Evolutionary conservation across 208 protist genomes (phyloP).

Genomic region (Acanthamoeba royreba): DNA sequence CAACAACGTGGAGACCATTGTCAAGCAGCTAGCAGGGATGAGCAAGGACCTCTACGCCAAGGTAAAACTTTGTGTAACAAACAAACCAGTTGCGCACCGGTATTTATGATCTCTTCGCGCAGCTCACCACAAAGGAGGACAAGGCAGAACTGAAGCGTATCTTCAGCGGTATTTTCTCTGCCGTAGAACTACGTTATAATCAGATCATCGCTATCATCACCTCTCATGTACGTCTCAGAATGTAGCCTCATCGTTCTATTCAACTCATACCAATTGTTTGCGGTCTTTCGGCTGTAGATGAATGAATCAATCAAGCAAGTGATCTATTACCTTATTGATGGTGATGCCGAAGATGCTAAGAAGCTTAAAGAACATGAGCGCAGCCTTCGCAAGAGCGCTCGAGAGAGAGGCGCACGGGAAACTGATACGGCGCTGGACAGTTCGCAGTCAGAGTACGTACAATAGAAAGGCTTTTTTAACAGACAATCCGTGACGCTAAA

Average conservation of each 20-base stretch:
- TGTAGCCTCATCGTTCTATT: too few relatives aligned
- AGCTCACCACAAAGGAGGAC: neutral
- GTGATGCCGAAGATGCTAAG: neutral
- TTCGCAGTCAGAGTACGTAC: neutral
- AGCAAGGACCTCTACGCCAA: neutral
- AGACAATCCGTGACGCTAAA: too few relatives aligned
- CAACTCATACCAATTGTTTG: neutral
- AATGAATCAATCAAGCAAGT: slow-evolving; percentile 24
- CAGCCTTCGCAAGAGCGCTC: neutral
- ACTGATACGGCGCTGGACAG: too few relatives aligned
- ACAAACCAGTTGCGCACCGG: too few relatives aligned
- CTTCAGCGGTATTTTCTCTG: neutral
- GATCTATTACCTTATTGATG: slow-evolving; percentile 11
- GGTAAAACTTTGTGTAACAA: too few relatives aligned
- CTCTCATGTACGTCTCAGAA: slow-evolving; percentile 8
- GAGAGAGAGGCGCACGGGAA: too few relatives aligned
- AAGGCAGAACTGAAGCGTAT: neutral
- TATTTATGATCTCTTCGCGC: neutral
- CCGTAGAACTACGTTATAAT: neutral
- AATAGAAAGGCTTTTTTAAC: too few relatives aligned
- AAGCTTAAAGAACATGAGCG: neutral
- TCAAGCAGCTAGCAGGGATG: slow-evolving; percentile 17
- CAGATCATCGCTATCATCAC: slow-evolving; percentile 45
- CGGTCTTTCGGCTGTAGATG: too few relatives aligned
- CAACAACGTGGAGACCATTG: slow-evolving; percentile 28